Evolutionary conservation across 1,284 basidiomycete genomes (phyloP).

Genomic region (Farysia itapuensis): DNA sequence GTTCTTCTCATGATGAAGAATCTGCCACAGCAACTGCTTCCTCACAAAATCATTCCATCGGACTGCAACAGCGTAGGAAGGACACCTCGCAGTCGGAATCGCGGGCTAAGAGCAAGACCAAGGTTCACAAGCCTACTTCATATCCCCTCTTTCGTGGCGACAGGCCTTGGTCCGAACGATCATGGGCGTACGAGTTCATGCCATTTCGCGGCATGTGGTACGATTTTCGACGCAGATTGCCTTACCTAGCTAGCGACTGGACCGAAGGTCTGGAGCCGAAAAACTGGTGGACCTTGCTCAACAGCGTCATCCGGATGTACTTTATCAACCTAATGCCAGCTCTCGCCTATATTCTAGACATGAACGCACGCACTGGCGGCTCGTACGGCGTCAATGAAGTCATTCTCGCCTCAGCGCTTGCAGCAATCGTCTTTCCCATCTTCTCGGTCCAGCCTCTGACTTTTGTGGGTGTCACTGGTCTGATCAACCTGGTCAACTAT

Average conservation of each 20-base stretch:
- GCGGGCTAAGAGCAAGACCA: neutral
- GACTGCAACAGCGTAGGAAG: slow-evolving; percentile 10
- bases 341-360: slow-evolving; percentile 86
- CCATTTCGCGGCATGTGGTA: slow-evolving; percentile 73
- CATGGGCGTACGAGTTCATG: slow-evolving; percentile 49
- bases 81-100: neutral
- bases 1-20: slow-evolving; percentile 8
- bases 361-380: slow-evolving; percentile 81
- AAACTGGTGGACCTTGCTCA: slow-evolving; percentile 44
- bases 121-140: slow-evolving; percentile 1
- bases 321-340: slow-evolving; percentile 73
- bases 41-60: slow-evolving; percentile 9
- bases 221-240: slow-evolving; percentile 75
- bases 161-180: slow-evolving; percentile 54
- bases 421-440: slow-evolving; percentile 84
- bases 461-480: slow-evolving; percentile 89
- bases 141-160: slow-evolving; percentile 38
- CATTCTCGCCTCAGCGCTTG: slow-evolving; percentile 65
- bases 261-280: slow-evolving; percentile 30
- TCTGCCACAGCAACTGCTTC: slow-evolving; percentile 15
- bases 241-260: slow-evolving; percentile 66
- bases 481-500: slow-evolving; percentile 60
- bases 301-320: slow-evolving; percentile 51
- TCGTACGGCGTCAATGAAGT: slow-evolving; percentile 91
- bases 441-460: slow-evolving; percentile 88